Conservation (phyloP, 129 eudicot species). For the Pseudognaphalium luteoalbum region DNA sequence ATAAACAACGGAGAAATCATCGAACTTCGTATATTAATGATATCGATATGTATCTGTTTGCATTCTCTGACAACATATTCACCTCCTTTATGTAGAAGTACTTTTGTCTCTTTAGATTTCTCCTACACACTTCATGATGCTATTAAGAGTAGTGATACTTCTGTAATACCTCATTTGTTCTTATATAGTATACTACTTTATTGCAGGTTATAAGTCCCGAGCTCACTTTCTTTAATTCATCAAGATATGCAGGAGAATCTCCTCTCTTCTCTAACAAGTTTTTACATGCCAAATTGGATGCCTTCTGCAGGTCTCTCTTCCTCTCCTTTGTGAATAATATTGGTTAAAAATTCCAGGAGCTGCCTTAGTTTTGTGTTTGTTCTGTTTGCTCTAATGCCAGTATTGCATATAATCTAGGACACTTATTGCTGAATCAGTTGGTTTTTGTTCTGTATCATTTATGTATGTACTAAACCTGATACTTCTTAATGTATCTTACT, state of each 20-base stretch:
- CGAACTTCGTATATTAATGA: too few relatives aligned
- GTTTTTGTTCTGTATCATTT: slow-evolving; percentile 8
- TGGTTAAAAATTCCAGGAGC: slow-evolving; percentile 5
- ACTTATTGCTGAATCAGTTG: slow-evolving; percentile 5
- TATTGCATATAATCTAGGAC: slow-evolving; percentile 19
- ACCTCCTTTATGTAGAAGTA: too few relatives aligned
- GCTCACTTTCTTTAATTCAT: slow-evolving; percentile 88
- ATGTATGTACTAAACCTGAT: not conserved
- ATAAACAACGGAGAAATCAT: too few relatives aligned
- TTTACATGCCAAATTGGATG: slow-evolving; percentile 88
- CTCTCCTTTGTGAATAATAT: slow-evolving; percentile 5
- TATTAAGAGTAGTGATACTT: not conserved
- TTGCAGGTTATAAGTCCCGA: slow-evolving; percentile 96
- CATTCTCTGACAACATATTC: too few relatives aligned
- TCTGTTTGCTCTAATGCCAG: not conserved
- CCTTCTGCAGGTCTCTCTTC: slow-evolving; percentile 77
- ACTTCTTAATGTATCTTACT: not conserved
- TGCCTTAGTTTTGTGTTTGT: slow-evolving; percentile 13
- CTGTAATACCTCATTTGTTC: slow-evolving; percentile 11
- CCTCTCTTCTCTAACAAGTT: slow-evolving; percentile 76
- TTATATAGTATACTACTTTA: slow-evolving; percentile 12
- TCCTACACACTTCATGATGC: not conserved
- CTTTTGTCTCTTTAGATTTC: too few relatives aligned
- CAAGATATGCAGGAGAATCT: slow-evolving; percentile 63
- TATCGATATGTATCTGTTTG: too few relatives aligned